Base-by-base conservation (phyloP, 2,329 filamentous ascomycete species). In the Phialophora chinensis region DNA sequence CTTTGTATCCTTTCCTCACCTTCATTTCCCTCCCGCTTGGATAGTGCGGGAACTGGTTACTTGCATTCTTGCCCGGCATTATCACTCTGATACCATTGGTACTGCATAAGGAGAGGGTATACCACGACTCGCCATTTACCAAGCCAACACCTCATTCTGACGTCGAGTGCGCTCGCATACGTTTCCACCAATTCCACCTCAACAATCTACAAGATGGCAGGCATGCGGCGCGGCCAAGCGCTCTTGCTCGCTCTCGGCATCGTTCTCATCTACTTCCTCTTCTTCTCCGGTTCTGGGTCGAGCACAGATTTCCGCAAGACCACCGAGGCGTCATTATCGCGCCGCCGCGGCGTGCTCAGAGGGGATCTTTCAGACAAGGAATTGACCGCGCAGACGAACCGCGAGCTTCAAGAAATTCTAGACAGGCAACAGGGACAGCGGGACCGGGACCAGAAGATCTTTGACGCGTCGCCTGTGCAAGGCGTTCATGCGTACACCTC, bases 321-420 rank as follows among this genome's bases (percentile, higher is more conserved):
- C 49, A 73, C 71, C 33, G 71, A 73, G 64, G 63, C 67, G 23
- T 71, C 70, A n/a, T 60, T 73, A 33, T 64, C 64, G 47, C 62
- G 63, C 6, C 66, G 63, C 27, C 70, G 67, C 11, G 66, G 69
- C 44, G 42, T 69, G 23, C 59, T 73, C 20, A 47, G 68, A 42
- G 71, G 69, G 1, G 52, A 65, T n/a, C 65, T 73, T 8, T 71
- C 68, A 2, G 71, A 73, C 54, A 66, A 66, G 55, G 70, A 69
- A 23, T 61, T 71, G 65, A 71, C 67, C 29, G 66, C 65, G 35
- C 63, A 71, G 42, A 72, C 71, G 4, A 72, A 73, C 49, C 66
- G 62, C 23, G 63, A 71, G 58, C 60, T 73, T 12, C 67, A 71
- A 47, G 62, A 55, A 61, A 72, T 72, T 52, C 65, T 73, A 10